Base-by-base conservation (phyloP, 2,329 filamentous ascomycete species). In the Elsinoe perseae region DNA sequence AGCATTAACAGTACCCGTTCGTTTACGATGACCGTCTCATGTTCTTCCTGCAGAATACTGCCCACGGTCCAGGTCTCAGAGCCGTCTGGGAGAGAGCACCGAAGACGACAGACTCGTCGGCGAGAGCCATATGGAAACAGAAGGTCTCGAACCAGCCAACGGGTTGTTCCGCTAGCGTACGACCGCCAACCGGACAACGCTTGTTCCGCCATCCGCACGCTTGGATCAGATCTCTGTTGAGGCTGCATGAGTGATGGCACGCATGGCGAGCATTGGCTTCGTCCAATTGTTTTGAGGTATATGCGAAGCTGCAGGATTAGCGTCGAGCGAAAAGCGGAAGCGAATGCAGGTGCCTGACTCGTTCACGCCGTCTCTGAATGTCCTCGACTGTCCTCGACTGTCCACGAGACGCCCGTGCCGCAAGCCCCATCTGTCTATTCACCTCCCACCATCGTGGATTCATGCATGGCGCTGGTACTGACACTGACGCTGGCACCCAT, bases 251-350 rank as follows among this genome's bases (percentile, higher is more conserved):
- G 48, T 52, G 48, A 52, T 52, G 48, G 48, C 48, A 52, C 48
- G 48, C 48, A 52, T 52, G 48, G 48, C 48, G 18, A 5, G 6
- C 25, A 21, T 10, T n/a, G 18, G 40, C n/a, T 8, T 6, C 14
- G 36, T 14, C 53, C 53, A 56, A 56, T 14, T 9, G 3, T 23
- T 16, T 27, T 7, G 38, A n/a, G n/a, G n/a, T n/a, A 20, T 56
- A 56, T 48, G 38, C 53, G 53, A 56, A 44, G 20, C 18, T 56
- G 53, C 53, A 56, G 53, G 20, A 46, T 25, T 56, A 56, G 53
- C 40, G 53, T 38, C 23, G 25, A 34, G 27, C 20, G 16, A 46
- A 56, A 21, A 32, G 25, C 30, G 53, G 53, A 56, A 56, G 53
- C 53, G 53, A 56, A 28, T 56, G 53, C 53, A 48, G 25, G 25